These are phyloP conservation scores for Purpureocillium takamizusanense DNA, from an alignment of 2,329 filamentous ascomycete species.

Conservation along the genomic window DNA sequence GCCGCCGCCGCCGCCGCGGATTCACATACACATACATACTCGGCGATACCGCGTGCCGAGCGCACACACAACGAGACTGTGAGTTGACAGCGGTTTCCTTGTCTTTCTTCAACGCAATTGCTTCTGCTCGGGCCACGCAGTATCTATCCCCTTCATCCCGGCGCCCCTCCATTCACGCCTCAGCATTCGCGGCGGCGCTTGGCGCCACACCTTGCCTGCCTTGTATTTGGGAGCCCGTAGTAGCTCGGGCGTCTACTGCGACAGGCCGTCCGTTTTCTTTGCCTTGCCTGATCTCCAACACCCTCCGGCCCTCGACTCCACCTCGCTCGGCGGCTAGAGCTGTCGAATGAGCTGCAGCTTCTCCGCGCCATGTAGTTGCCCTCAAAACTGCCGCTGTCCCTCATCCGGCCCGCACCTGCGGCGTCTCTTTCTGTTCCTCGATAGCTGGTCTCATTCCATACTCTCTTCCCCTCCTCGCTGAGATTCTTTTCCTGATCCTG, in stretches of 20 bases:
- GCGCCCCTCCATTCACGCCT: slow-evolving; percentile 2
- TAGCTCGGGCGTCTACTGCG: background rate
- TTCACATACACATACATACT: background rate
- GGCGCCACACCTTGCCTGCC: slow-evolving; percentile 1
- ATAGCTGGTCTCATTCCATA: slow-evolving; percentile 48
- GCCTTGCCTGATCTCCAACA: slow-evolving; percentile 10
- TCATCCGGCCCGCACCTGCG: slow-evolving; percentile 23
- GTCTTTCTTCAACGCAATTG: no score
- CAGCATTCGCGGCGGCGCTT: no score
- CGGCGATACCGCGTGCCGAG: no score
- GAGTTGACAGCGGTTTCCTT: background rate
- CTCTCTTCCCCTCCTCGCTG: slow-evolving; percentile 20
- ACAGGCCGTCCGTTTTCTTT: background rate
- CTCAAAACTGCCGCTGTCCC: slow-evolving; percentile 45
- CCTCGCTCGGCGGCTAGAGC: slow-evolving; percentile 25
- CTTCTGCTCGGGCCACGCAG: no score
- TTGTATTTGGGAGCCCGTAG: no score
- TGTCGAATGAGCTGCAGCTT: slow-evolving; percentile 20
- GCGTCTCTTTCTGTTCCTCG: slow-evolving; percentile 19
- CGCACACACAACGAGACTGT: background rate
- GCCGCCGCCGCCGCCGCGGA: background rate
- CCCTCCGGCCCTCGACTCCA: slow-evolving; percentile 17
- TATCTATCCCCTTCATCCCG: background rate
- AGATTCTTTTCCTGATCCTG: slow-evolving; percentile 26
- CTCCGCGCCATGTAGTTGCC: slow-evolving; percentile 17